Percentiles rank a stretch among this genome's conserved stretches.
phyloP scores from a whole-genome alignment of 2,329 filamentous ascomycete species.

The Sphaerostilbella broomeana region DNA sequence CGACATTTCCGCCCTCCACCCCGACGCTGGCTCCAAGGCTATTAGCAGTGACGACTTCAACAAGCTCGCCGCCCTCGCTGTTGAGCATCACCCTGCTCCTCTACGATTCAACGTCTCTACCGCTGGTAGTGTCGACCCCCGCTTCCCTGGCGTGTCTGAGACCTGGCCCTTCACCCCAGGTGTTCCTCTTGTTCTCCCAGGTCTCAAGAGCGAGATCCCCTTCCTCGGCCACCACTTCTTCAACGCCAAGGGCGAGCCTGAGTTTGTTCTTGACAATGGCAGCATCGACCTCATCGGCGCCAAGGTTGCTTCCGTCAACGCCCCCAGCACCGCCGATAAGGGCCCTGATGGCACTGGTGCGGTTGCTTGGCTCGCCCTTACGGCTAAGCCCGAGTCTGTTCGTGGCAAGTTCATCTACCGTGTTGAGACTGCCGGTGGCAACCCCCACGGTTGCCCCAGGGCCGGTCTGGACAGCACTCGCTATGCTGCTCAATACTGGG shows the following conservation, averaged over 20 bases:
- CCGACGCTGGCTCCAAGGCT: constrained; percentile 33
- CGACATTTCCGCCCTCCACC: constrained; percentile 49
- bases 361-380: constrained; percentile 49
- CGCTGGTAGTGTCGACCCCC: constrained; percentile 23
- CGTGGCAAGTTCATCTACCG: constrained; percentile 44
- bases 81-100: constrained; percentile 39
- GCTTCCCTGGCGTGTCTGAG: constrained; percentile 35
- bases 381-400: constrained; percentile 32
- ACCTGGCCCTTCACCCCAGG: constrained; percentile 39
- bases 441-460: constrained; percentile 34
- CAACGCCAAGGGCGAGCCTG: constrained; percentile 45
- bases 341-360: constrained; percentile 45
- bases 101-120: constrained; percentile 36
- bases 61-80: constrained; percentile 32
- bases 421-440: constrained; percentile 48
- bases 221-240: constrained; percentile 64
- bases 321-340: constrained; percentile 42
- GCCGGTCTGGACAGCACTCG: constrained; percentile 44
- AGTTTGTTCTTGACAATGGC: constrained; percentile 48
- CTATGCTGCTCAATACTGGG: constrained; percentile 54
- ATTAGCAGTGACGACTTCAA: constrained; percentile 34
- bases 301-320: constrained; percentile 43
- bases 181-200: constrained; percentile 32
- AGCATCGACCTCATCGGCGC: constrained; percentile 36
- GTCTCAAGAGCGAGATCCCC: constrained; percentile 31